Evolutionary conservation across 257 asterid species (phyloP), one percentile per base, ranked within the genome.

Genomic region (Salvia splendens): DNA sequence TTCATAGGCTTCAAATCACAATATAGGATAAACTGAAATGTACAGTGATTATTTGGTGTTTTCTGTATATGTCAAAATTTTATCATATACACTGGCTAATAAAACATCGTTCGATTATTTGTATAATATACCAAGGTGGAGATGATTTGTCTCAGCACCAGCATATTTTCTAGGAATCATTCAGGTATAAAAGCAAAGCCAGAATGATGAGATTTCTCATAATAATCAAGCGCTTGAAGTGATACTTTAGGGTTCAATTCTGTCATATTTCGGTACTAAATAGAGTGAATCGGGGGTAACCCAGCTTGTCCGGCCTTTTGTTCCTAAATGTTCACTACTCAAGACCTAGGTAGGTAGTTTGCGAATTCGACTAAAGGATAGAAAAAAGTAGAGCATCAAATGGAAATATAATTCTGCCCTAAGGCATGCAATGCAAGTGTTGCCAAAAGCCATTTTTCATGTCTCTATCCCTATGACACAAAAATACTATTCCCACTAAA

Each of bases 161-260:
- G 15, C n/a, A 51, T 3, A 6, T 51, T 51, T 51, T 12, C 9
- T 24, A 24, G 9, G 33, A 15, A 17, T 51, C 2, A 5, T 51
- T 51, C 12, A 20, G 36, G n/a, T 14, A 14, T 17, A 49, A 6
- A 55, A 68, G 40, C 20, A 35, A 30, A 10, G 56, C n/a, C 4
- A 28, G 8, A 4, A 14, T 42, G 24, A 68, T 53, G 38, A 5
- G 15, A 9, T 53, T 42, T 68, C 43, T 68, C 73, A 35, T 35
- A 35, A 35, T 35, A 35, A 35, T 35, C 7, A 35, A 35, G 40
- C 40, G 3, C 40, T 35, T n/a, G n/a, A n/a, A n/a, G n/a, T n/a
- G n/a, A n/a, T 3, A 35, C 40, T 4, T 35, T 35, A 4, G 5
- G 0, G 40, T 35, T 35, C 40, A 35, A 35, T 35, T 4, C 5